Evolutionary conservation across 2,329 filamentous ascomycete species (phyloP).

Genomic region (Didymella arachidicola): DNA sequence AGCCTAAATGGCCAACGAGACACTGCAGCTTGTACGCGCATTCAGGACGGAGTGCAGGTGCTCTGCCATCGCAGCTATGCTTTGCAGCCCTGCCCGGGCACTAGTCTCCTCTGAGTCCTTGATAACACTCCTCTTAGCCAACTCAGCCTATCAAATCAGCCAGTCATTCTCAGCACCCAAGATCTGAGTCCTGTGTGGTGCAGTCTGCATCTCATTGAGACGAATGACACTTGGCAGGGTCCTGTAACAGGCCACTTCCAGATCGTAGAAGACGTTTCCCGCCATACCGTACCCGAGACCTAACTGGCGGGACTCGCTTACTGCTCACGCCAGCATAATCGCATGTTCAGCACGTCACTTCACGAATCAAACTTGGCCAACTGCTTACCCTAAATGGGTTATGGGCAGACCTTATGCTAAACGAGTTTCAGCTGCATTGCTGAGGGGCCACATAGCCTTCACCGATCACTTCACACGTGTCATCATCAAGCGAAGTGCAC

Average conservation of each 20-base stretch:
- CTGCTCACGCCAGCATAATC: slow-evolving; percentile 1
- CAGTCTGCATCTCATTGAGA: background rate
- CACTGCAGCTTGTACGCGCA: background rate
- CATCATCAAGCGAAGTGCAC: background rate
- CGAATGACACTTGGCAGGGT: slow-evolving; percentile 1
- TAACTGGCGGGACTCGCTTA: slow-evolving; percentile 3
- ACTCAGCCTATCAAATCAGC: background rate
- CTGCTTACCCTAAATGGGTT: background rate
- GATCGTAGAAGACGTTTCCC: background rate
- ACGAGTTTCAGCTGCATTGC: background rate
- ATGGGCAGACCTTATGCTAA: background rate
- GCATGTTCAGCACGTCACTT: background rate
- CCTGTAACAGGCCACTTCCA: background rate
- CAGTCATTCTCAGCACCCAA: background rate
- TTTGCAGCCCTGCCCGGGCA: background rate
- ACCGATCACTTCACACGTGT: background rate
- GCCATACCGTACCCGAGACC: slow-evolving; percentile 2
- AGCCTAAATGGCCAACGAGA: background rate
- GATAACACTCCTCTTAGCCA: background rate
- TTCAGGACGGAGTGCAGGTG: background rate
- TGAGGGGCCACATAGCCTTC: background rate
- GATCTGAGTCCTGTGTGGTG: background rate
- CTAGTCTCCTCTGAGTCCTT: background rate
- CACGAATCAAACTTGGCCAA: background rate
- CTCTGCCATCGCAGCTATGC: background rate